A percentile compares a stretch with the other conserved stretches of the same genome.
phyloP scores from a whole-genome alignment of 2,329 filamentous ascomycete genomes.

The Fusarium nematophilum region DNA sequence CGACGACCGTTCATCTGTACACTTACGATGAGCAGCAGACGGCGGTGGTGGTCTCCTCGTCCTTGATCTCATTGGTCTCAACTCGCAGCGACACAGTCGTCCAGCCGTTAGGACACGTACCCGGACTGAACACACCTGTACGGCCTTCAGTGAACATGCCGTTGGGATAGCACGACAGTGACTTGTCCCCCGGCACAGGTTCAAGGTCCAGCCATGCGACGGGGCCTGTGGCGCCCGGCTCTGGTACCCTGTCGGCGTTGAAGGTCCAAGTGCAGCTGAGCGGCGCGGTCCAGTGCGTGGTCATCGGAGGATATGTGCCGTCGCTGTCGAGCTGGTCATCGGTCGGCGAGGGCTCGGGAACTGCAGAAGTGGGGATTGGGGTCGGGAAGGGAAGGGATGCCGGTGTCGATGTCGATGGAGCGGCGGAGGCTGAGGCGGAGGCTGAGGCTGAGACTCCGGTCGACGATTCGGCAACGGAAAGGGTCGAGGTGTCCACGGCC shows the following conservation, averaged over 20 bases:
- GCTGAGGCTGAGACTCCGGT: conserved; percentile 10
- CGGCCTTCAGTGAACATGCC: conserved; percentile 53
- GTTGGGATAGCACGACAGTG: conserved; percentile 54
- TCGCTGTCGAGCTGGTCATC: conserved; percentile 36
- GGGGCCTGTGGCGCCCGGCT: conserved; percentile 41
- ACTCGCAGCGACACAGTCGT: conserved; percentile 51
- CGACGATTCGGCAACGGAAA: conserved; percentile 19
- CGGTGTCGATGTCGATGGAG: conserved; percentile 20
- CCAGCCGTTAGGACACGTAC: conserved; percentile 54
- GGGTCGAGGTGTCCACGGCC: conserved; percentile 9
- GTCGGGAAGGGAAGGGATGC: conserved; percentile 19
- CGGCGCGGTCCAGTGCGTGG: conserved; percentile 52
- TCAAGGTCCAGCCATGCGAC: conserved; percentile 53
- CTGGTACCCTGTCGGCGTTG: conserved; percentile 43
- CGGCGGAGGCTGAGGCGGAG: conserved; percentile 23
- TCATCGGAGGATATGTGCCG: conserved; percentile 50
- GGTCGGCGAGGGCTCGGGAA: conserved; percentile 27
- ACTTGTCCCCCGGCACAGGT: conserved; percentile 50
- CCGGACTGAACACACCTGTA: conserved; percentile 55
- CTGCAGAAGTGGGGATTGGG: conserved; percentile 23
- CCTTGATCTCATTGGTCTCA: conserved; percentile 43
- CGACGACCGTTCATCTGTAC: not conserved
- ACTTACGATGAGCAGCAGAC: conserved; percentile 57
- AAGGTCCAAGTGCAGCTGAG: conserved; percentile 54
- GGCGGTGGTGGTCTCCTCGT: conserved; percentile 52